Evolutionary conservation across 2,329 filamentous ascomycete genomes (phyloP).

Genomic region (Mycocentrospora acerina): DNA sequence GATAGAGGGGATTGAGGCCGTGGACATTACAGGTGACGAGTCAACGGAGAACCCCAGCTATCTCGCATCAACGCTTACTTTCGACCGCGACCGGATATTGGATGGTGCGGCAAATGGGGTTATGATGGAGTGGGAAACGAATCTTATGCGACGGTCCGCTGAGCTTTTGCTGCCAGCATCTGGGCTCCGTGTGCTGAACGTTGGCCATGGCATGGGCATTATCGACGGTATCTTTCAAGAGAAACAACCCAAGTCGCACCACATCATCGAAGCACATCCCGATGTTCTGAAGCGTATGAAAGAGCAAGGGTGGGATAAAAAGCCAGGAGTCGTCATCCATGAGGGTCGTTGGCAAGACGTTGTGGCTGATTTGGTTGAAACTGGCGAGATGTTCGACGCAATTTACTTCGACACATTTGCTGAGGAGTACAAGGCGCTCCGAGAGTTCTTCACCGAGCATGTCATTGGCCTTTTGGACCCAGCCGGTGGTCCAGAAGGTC

Average conservation of each 20-base stretch:
- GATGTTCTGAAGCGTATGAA: conserved; percentile 49
- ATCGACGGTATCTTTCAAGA: conserved; percentile 51
- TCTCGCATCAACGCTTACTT: conserved; percentile 50
- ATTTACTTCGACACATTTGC: conserved; percentile 98
- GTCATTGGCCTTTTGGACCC: conserved; percentile 76
- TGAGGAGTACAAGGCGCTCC: conserved; percentile 84
- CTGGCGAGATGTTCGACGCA: conserved; percentile 48
- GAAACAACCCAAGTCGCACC: conserved; percentile 47
- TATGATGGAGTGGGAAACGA: conserved; percentile 57
- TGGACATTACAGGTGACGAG: conserved; percentile 33
- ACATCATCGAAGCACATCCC: conserved; percentile 56
- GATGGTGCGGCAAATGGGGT: conserved; percentile 54
- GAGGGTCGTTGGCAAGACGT: conserved; percentile 54
- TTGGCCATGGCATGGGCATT: conserved; percentile 56
- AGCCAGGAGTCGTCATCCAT: conserved; percentile 51
- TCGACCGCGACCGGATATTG: conserved; percentile 49
- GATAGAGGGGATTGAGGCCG: conserved; percentile 22
- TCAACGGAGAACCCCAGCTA: conserved; percentile 51
- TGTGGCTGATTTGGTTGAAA: conserved; percentile 47
- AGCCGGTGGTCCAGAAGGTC: conserved; percentile 38
- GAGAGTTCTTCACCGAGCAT: conserved; percentile 83
- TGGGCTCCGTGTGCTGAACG: conserved; percentile 50
- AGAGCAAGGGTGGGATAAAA: conserved; percentile 51
- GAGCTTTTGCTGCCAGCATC: conserved; percentile 43
- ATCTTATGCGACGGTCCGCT: conserved; percentile 51